Base-by-base conservation (phyloP, 23 red algal genomes). In the Gracilaria gracilis region DNA sequence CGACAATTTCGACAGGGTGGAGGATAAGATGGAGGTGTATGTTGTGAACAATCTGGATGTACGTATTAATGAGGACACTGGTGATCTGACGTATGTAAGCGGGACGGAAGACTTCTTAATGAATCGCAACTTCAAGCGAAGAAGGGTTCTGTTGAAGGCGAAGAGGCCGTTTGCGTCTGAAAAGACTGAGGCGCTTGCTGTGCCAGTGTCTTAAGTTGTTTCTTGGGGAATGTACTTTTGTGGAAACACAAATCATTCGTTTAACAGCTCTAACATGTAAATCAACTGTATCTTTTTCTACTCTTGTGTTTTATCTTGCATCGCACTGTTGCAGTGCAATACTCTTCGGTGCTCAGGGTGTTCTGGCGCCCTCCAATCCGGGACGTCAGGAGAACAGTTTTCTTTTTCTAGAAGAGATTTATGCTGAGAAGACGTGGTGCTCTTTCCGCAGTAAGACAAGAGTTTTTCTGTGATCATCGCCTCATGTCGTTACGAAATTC, bases 71-170 rank as follows among this genome's bases (percentile, higher is more conserved):
- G 61, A 87, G 62, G 61, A 84, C 27, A 47, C 37, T 51, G 66
- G 61, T 12, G 42, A 73, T 40, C 67, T 87, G 83, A 67, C 25
- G 54, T 87, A 65, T 54, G 67, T 74, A 36, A 24, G 44, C 16
- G 83, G 83, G 1, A 75, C 65, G 28, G 65, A 87, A 29, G 83
- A 87, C 25, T 87, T 87, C 42, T 54, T 87, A 12, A 75, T 87
- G 80, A 58, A 65, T 19, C 21, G 80, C 19, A 65, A 65, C 46
- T 83, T 59, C 19, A 83, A 83, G 48, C 55, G 61, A 7, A 83
- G 80, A 55, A 83, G 39, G 55, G 59, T 62, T 62, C 24, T 62
- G 2, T 31, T 16, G 2, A 62, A 62, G 23, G 59, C 29, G 2
- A 62, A 62, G 59, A 9, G 59, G 27, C 59, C 24, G 13, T 62